Evolutionary conservation across 108 stramenopile genomes (phyloP), one percentile per base, ranked within the genome.

Genomic region (Fragilariopsis cylindrus): DNA sequence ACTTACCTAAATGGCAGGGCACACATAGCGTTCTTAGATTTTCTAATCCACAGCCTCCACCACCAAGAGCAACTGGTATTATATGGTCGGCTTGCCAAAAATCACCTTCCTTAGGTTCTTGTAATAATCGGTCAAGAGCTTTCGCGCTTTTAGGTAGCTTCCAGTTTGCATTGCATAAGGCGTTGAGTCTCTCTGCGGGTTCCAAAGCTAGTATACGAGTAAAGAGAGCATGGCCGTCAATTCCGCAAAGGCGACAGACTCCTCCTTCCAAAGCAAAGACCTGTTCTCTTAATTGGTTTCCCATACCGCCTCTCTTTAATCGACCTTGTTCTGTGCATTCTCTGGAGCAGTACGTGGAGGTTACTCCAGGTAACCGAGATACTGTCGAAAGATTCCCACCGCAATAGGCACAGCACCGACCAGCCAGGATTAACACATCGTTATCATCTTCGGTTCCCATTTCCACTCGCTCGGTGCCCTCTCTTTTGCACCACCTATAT

Each of bases 11-110:
- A 69, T 95, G 94, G 60, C 94, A 95, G 7, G 91, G 88, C 0
- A 76, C 80, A 68, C 94, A 95, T 2, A 95, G 82, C 7, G 94
- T 92, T n/a, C 90, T 79, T 7, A 90, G 74, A 74, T 95, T 95
- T 8, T 87, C 84, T 11, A 92, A 50, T 55, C 86, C 82, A 57
- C 78, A 78, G 44, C 74, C 69, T 13, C 94, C 94, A 6, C 94
- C 94, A 40, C 94, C 94, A 48, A 88, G 88, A n/a, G 87, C 84
- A 18, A 95, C 94, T 39, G 94, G 81, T 8, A 73, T 40, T n/a
- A 88, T 87, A 74, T 95, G 94, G 71, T 95, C 94, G 0, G 85
- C 94, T 80, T 95, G 87, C 93, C 94, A 95, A 65, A 91, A 95
- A 56, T 90, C 87, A 42, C 82, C 78, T 63, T 90, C 92, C 55